Conservation (phyloP, 305 asterid genomes). For the Fraxinus sp. region DNA sequence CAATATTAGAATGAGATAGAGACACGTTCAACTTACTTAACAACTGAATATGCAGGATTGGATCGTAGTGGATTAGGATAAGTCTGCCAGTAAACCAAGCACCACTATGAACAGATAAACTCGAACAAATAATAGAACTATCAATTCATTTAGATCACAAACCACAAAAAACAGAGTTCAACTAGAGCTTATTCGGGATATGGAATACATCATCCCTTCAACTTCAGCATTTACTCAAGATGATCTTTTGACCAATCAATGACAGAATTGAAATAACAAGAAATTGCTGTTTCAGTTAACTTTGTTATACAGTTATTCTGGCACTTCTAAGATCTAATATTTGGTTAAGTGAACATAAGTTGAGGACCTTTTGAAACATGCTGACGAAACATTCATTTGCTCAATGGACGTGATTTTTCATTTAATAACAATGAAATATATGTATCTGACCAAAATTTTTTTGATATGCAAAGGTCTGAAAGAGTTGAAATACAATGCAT, state of each 20-base stretch:
- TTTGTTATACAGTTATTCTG: not conserved
- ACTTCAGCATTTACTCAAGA: slow-evolving; percentile 8
- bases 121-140: not conserved
- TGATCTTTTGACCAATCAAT: slow-evolving; percentile 4
- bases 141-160: not conserved
- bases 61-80: slow-evolving; percentile 76
- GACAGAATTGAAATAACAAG: slow-evolving; percentile 6
- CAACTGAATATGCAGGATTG: slow-evolving; percentile 93
- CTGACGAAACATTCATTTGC: not conserved
- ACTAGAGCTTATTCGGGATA: slow-evolving; percentile 5
- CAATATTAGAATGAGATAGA: slow-evolving; percentile 12
- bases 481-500: not conserved
- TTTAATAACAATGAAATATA: not conserved
- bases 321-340: not conserved
- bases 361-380: not conserved
- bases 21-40: slow-evolving; percentile 55
- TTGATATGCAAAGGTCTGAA: not conserved
- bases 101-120: slow-evolving; percentile 9
- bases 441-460: not conserved
- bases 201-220: slow-evolving; percentile 11
- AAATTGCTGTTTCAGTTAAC: not conserved
- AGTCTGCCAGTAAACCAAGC: slow-evolving; percentile 40
- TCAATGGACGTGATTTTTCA: not conserved
- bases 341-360: slow-evolving; percentile 2
- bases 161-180: not conserved